Conservation (phyloP, 768 basidiomycete genomes). For the Phanerodontia chrysosporium region DNA sequence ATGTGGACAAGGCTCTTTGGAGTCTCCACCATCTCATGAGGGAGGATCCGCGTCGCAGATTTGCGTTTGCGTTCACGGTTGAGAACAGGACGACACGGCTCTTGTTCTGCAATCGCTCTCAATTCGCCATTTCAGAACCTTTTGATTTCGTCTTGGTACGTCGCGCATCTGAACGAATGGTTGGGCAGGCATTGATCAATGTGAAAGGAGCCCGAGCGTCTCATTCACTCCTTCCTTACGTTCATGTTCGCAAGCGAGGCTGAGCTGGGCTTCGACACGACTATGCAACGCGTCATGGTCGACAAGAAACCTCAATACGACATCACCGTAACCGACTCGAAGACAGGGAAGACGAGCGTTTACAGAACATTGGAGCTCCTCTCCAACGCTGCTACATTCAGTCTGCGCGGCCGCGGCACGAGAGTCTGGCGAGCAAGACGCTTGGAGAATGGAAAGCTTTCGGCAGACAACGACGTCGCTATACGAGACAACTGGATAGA, state of each 20-base stretch:
- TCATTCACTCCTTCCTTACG: neutral
- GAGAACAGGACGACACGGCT: neutral
- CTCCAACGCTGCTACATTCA: too few species aligned
- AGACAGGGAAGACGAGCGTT: too few species aligned
- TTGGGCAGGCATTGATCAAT: neutral
- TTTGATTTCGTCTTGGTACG: neutral
- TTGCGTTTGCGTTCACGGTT: neutral
- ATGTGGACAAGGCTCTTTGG: neutral
- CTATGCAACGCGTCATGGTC: neutral
- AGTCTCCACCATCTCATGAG: neutral
- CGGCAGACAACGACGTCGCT: too few species aligned
- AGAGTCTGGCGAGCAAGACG: too few species aligned
- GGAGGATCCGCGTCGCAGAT: neutral
- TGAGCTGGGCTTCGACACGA: neutral
- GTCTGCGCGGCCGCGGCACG: too few species aligned
- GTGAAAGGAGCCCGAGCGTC: neutral
- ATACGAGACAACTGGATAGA: too few species aligned
- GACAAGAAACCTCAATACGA: neutral
- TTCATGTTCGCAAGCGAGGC: neutral
- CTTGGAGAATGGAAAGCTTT: too few species aligned
- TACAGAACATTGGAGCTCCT: too few species aligned
- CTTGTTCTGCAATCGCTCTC: neutral
- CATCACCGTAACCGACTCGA: too few species aligned
- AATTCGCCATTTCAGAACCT: neutral
- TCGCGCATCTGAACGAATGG: neutral